Conservation (phyloP, 345 rosid species). For the Turritis glabra region DNA sequence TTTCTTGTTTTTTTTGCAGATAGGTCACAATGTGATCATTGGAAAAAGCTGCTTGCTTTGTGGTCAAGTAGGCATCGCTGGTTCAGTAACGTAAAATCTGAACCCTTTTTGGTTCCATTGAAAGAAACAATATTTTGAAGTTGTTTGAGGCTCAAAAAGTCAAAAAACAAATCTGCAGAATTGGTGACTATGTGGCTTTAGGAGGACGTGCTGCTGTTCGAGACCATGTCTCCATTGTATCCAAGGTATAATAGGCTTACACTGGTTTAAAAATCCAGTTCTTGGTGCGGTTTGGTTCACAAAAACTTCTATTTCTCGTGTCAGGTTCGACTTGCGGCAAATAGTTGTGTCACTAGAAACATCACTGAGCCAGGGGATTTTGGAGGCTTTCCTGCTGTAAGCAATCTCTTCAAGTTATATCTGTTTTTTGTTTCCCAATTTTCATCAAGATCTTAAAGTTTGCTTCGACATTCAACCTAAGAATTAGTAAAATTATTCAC, state of each 20-base stretch:
- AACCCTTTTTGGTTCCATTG: conserved; percentile 34
- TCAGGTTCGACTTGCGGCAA: conserved; percentile 77
- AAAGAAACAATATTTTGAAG: conserved; percentile 10
- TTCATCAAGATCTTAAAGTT: neutral
- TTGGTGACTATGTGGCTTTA: conserved; percentile 68
- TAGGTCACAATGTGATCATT: conserved; percentile 78
- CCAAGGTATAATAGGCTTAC: conserved; percentile 52
- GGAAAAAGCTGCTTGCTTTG: conserved; percentile 80
- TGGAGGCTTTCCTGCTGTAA: conserved; percentile 89
- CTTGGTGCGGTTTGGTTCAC: conserved; percentile 1
- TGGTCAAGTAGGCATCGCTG: conserved; percentile 90
- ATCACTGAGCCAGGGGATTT: conserved; percentile 73
- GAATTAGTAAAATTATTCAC: neutral
- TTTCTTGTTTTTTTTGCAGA: conserved; percentile 43
- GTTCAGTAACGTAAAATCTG: conserved; percentile 51
- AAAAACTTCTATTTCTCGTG: neutral
- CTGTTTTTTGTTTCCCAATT: neutral
- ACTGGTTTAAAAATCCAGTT: conserved; percentile 8
- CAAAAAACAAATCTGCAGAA: conserved; percentile 37
- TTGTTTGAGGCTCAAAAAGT: conserved; percentile 20
- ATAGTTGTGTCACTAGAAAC: conserved; percentile 70
- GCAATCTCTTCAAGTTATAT: conserved; percentile 23
- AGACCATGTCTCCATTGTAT: conserved; percentile 66
- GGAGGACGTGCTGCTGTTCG: conserved; percentile 75
- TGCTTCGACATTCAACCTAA: neutral